Evolutionary conservation across 192 early-diverging fungal genomes (phyloP).

Genomic region (Endogone sp.): DNA sequence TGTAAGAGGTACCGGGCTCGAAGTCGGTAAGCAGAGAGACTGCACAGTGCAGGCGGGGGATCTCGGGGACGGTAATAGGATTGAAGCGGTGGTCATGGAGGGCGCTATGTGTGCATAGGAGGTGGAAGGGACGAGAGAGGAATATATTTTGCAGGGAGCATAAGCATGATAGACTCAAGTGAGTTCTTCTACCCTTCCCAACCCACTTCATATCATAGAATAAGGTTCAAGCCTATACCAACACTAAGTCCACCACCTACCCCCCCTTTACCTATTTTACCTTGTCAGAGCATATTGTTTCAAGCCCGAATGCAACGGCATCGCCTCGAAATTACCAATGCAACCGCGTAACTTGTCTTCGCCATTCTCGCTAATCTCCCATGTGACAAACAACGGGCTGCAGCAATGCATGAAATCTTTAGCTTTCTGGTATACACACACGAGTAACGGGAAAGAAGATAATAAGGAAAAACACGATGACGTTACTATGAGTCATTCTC

Average conservation of each 20-base stretch:
- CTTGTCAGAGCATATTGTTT: constrained; percentile 78
- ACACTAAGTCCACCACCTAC: too few relatives aligned
- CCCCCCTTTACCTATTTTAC: constrained; percentile 21
- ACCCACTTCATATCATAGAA: background rate
- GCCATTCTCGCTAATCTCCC: constrained; percentile 50
- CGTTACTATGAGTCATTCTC: constrained; percentile 56
- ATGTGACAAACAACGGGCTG: constrained; percentile 84
- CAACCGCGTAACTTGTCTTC: constrained; percentile 75
- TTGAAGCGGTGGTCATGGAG: constrained; percentile 80
- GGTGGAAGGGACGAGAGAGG: too few relatives aligned
- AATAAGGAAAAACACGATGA: background rate
- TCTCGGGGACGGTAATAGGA: constrained; percentile 67
- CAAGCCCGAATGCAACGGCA: constrained; percentile 66
- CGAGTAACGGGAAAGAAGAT: background rate
- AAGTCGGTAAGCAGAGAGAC: constrained; percentile 90
- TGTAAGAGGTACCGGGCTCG: constrained; percentile 65
- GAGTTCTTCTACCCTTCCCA: constrained; percentile 2
- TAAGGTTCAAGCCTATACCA: background rate
- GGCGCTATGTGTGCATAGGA: constrained; percentile 53
- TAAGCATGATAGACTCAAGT: background rate
- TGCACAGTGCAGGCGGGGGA: constrained; percentile 62
- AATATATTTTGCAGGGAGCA: too few relatives aligned
- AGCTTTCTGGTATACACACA: background rate
- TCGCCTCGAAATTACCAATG: constrained; percentile 85
- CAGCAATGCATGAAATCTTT: background rate